Evolutionary conservation across 1,284 basidiomycete species (phyloP), one percentile per base, ranked within the genome.

Genomic region (Ustilago hordei): DNA sequence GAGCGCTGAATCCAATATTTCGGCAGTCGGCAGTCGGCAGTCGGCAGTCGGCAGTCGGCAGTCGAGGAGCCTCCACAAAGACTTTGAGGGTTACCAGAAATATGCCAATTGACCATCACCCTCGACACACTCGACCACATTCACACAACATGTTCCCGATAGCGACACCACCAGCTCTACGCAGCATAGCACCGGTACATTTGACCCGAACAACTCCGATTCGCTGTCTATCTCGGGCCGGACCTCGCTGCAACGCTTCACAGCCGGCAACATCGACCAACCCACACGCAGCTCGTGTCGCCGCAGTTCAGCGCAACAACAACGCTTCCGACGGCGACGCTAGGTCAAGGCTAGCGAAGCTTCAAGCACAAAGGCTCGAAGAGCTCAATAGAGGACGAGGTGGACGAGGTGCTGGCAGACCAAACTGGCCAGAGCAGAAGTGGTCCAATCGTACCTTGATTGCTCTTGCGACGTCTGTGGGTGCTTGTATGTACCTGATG

Each of bases 401-500:
- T 3, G 39, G 69, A 35, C 34, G 43, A 8, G 7, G 19, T 5
- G 38, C 55, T 8, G 36, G 63, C 5, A 39, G 55, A n/a, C 31
- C 70, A 4, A 71, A 61, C 19, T 60, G 47, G 35, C 74, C 74
- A 2, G 61, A 76, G 23, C 76, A 78, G 28, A 62, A 53, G 28
- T 78, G 76, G 76, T 78, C 76, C 32, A 75, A 71, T 12, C 76
- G 72, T 11, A 78, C 76, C 2, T 52, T 78, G 8, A 75, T 78
- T 19, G 72, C 72, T 41, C 56, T 78, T 1, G 72, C 72, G 3
- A 71, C 76, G 3, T 69, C 65, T 23, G 76, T 78, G 7, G 76
- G 76, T 3, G 68, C 74, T 1, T 76, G 68, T 19, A 76, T 62
- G 12, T 76, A 71, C 36, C 45, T 76, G 19, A 61, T 69, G 57